These are phyloP conservation scores for Epicoccum nigrum DNA, from an alignment of 2,329 filamentous ascomycete species.

Conservation along the genomic window DNA sequence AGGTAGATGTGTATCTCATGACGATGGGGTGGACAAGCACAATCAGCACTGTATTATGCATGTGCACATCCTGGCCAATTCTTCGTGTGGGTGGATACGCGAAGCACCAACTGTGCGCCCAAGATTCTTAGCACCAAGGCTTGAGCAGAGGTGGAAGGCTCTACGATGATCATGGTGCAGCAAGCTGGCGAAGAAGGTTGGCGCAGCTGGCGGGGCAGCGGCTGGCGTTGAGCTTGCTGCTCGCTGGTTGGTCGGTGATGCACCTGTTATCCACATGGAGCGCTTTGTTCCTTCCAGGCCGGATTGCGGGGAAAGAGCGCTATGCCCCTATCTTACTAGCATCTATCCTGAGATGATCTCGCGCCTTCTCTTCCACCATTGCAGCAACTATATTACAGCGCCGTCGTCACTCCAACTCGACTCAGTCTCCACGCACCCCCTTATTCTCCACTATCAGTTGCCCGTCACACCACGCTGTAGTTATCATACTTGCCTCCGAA, in stretches of 20 bases:
- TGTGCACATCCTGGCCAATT: conserved; percentile 11
- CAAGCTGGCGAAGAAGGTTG: conserved; percentile 28
- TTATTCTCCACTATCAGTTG: conserved; percentile 14
- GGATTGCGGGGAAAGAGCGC: conserved; percentile 45
- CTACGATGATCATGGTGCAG: conserved; percentile 29
- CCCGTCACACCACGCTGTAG: conserved; percentile 22
- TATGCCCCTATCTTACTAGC: conserved; percentile 20
- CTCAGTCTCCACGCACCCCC: conserved; percentile 10
- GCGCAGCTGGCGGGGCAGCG: conserved; percentile 26
- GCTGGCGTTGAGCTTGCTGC: conserved; percentile 1
- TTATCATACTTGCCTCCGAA: conserved; percentile 18
- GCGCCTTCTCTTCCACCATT: conserved; percentile 15
- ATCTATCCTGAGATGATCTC: conserved; percentile 6
- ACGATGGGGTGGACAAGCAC: neutral
- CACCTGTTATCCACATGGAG: conserved; percentile 24
- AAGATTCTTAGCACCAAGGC: conserved; percentile 21
- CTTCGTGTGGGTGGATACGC: conserved; percentile 13
- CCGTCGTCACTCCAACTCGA: conserved; percentile 23
- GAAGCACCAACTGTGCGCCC: conserved; percentile 20
- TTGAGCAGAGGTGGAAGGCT: conserved; percentile 25
- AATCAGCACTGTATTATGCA: conserved; percentile 16
- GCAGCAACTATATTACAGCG: conserved; percentile 34
- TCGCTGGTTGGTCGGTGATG: conserved; percentile 10
- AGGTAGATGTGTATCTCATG: neutral
- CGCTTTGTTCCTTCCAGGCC: conserved; percentile 32